Percentiles rank a stretch among this genome's conserved stretches.
Conservation (phyloP, 345 rosid species). For the Salix brachista region DNA sequence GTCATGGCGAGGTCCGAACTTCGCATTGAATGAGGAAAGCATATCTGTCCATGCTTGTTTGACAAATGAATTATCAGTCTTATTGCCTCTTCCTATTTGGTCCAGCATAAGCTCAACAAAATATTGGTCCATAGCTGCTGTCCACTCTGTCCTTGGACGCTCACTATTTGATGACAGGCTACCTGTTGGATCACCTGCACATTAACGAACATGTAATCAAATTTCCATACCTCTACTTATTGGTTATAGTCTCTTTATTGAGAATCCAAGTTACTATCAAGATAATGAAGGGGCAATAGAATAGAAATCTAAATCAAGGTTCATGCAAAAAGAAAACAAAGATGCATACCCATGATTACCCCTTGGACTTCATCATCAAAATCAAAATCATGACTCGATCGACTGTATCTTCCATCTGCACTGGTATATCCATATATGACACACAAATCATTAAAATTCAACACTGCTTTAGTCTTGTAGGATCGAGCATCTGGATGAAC, state of each 20-base stretch:
- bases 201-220: constrained; percentile 7
- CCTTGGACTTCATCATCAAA: constrained; percentile 62
- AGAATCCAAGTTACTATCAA: background rate
- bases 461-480: constrained; percentile 65
- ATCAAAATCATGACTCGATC: constrained; percentile 79
- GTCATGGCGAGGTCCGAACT: constrained; percentile 60
- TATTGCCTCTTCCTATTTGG: constrained; percentile 70
- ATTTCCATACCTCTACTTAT: background rate
- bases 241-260: background rate
- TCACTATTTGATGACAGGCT: constrained; percentile 33
- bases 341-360: constrained; percentile 44
- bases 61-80: constrained; percentile 46
- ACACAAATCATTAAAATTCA: constrained; percentile 69
- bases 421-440: constrained; percentile 63
- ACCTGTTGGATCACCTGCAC: constrained; percentile 50
- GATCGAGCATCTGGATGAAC: constrained; percentile 65
- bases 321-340: background rate
- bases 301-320: background rate
- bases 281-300: background rate
- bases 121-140: constrained; percentile 61
- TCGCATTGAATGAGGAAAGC: constrained; percentile 65
- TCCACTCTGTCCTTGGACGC: constrained; percentile 72
- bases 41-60: constrained; percentile 87
- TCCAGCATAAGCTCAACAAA: constrained; percentile 76
- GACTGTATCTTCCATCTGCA: constrained; percentile 92